phyloP scores from a whole-genome alignment of 257 asterid species.

The Fraxinus quadrangulata region DNA sequence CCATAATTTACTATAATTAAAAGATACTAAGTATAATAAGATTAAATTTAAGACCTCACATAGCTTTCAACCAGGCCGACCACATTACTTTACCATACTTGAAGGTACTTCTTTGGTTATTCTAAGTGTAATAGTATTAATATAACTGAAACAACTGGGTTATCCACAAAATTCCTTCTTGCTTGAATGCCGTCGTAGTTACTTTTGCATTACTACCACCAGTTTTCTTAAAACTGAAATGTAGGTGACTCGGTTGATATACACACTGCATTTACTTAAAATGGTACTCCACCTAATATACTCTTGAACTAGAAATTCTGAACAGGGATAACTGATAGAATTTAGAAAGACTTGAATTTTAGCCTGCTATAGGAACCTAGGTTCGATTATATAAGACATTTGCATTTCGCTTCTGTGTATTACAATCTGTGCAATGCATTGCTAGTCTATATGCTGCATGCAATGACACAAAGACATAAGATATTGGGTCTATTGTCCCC shows the following conservation, averaged over 20 bases:
- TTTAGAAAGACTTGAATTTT: background rate
- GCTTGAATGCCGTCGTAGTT: background rate
- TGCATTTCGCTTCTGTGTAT: background rate
- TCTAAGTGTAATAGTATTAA: background rate
- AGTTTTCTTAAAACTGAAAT: background rate
- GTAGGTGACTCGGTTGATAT: background rate
- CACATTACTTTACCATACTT: background rate
- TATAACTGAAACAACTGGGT: background rate
- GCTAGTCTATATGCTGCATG: background rate
- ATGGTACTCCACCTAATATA: background rate
- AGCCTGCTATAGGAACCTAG: background rate
- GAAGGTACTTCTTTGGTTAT: background rate
- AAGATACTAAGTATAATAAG: background rate
- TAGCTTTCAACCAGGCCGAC: background rate
- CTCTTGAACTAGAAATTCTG: background rate
- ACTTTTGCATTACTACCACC: background rate
- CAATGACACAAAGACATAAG: background rate
- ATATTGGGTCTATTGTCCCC: background rate
- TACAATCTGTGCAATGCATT: background rate
- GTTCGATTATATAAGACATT: background rate
- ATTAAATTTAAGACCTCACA: background rate
- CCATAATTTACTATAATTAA: background rate
- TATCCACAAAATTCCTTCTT: constrained; percentile 4
- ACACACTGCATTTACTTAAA: background rate
- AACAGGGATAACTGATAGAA: background rate